Evolutionary conservation across 2,329 filamentous ascomycete species (phyloP).

Genomic region (Diaporthe longicolla): DNA sequence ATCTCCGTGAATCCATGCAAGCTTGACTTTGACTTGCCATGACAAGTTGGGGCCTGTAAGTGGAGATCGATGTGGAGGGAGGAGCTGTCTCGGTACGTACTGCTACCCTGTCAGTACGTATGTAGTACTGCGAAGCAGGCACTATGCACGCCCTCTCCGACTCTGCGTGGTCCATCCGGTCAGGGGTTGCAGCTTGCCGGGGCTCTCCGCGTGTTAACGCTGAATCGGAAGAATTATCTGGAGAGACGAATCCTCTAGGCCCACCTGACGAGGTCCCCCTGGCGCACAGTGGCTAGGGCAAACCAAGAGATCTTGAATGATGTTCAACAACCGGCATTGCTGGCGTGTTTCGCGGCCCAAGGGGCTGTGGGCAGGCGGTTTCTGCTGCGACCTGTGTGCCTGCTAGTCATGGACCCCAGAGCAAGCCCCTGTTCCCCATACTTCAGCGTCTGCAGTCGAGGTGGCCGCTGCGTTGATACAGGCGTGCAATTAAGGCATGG

Average conservation of each 20-base stretch:
- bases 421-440: constrained; percentile 19
- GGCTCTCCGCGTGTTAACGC: constrained; percentile 43
- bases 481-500: constrained; percentile 11
- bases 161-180: constrained; percentile 39
- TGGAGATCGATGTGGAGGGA: constrained; percentile 40
- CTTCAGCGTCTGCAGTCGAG: constrained; percentile 23
- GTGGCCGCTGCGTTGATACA: constrained; percentile 21
- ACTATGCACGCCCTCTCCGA: constrained; percentile 21
- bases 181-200: constrained; percentile 41
- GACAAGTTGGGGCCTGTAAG: constrained; percentile 40
- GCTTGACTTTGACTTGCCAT: constrained; percentile 37
- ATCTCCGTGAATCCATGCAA: constrained; percentile 37
- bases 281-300: constrained; percentile 39
- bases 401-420: constrained; percentile 31
- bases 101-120: constrained; percentile 38
- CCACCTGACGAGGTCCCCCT: constrained; percentile 36
- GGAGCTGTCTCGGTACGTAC: constrained; percentile 38
- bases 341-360: constrained; percentile 41
- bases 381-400: constrained; percentile 18
- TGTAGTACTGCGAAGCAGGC: constrained; percentile 24
- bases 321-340: constrained; percentile 37
- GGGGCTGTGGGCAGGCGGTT: constrained; percentile 28
- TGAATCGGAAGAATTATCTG: constrained; percentile 44
- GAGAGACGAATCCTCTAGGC: constrained; percentile 39
- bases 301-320: constrained; percentile 33